Evolutionary conservation across 257 asterid genomes (phyloP), one percentile per base, ranked within the genome.

Genomic region (Vinca minor): DNA sequence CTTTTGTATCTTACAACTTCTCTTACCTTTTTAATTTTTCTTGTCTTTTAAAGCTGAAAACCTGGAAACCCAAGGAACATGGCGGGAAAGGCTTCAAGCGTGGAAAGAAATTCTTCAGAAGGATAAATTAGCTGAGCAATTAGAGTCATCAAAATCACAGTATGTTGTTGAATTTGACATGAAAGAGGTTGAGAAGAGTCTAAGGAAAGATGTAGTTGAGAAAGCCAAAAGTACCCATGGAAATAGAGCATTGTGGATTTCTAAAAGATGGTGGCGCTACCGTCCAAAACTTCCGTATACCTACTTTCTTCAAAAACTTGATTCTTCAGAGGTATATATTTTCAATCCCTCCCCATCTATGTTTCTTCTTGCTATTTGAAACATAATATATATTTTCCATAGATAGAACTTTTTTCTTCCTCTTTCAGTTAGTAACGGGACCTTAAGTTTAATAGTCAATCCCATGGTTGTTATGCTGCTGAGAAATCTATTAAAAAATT

Each of bases 221-320:
- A 92, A 85, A 84, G 88, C 77, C 23, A 77, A 67, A 50, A 78
- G 75, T 34, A 66, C 78, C 39, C 80, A 70, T 44, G 95, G 98
- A 78, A 82, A 88, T 54, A 79, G 96, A 71, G 97, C 94, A 18
- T 59, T 89, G 69, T 92, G 98, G 98, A 87, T 89, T 74, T 81
- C 98, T 65, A 92, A 92, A 76, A 82, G 98, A 84, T 92, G 98
- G 98, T 92, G 98, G 98, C 92, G 91, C 63, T 92, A 92, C 82
- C 94, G 97, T 42, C 97, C 98, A 38, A 92, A 89, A 73, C 94
- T 92, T 78, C 97, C 98, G 36, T 92, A 92, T 73, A 89, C 84
- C 34, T 92, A 92, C 78, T 92, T 92, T 77, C 88, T 89, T 72
- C 96, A 92, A 73, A 92, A 92, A 75, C 96, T 92, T 69, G 96